Evolutionary conservation across 2,329 filamentous ascomycete species (phyloP).

Genomic region (Exserohilum rostratum): DNA sequence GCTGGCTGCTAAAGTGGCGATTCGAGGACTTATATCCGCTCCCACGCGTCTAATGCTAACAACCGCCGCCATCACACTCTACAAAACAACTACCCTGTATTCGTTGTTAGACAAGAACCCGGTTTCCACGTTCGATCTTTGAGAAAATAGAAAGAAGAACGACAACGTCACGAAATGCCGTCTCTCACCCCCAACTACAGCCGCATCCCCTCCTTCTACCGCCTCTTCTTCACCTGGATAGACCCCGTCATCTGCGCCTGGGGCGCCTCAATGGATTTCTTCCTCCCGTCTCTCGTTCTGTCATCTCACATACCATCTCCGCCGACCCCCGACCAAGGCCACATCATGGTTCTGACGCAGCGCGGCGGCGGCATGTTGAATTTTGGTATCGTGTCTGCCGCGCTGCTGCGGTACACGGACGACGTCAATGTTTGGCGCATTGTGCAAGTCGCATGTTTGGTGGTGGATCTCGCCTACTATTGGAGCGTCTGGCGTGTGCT

Average conservation of each 20-base stretch:
- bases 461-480: slow-evolving; percentile 32
- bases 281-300: slow-evolving; percentile 27
- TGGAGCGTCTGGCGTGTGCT: slow-evolving; percentile 23
- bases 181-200: slow-evolving; percentile 1
- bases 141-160: no score
- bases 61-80: not conserved
- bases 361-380: slow-evolving; percentile 36
- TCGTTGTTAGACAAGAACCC: no score
- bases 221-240: slow-evolving; percentile 35
- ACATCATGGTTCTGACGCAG: slow-evolving; percentile 35
- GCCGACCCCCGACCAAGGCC: slow-evolving; percentile 23
- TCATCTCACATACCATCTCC: slow-evolving; percentile 26
- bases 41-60: not conserved
- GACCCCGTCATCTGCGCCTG: slow-evolving; percentile 35
- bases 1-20: not conserved
- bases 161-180: not conserved
- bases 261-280: slow-evolving; percentile 39
- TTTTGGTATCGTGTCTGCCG: slow-evolving; percentile 34
- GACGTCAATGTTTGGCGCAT: slow-evolving; percentile 33
- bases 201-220: slow-evolving; percentile 25
- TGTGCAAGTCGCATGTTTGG: slow-evolving; percentile 25
- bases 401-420: slow-evolving; percentile 32
- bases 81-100: not conserved
- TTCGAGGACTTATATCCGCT: not conserved
- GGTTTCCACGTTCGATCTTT: no score